These are phyloP conservation scores for Suillus americanus DNA, from an alignment of 768 basidiomycete genomes.

Conservation along the genomic window DNA sequence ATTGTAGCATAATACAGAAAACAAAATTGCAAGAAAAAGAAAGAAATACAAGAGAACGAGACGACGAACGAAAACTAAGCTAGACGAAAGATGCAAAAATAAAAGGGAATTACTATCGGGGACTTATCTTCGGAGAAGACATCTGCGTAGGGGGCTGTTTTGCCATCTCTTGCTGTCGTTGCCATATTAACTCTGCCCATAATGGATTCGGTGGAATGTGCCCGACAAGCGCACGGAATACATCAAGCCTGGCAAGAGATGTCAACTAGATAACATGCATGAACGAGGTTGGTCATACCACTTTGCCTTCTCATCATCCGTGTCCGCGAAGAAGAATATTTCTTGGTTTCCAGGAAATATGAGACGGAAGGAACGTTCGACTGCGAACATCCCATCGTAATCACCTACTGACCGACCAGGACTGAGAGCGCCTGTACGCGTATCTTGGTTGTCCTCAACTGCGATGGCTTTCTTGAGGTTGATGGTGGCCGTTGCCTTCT, in stretches of 20 bases:
- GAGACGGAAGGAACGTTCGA: constrained; percentile 84
- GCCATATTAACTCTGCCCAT: constrained; percentile 92
- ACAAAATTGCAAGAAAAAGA: background rate
- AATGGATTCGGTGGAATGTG: constrained; percentile 90
- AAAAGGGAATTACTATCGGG: constrained; percentile 1
- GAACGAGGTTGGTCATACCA: constrained; percentile 56
- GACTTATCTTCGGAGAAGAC: background rate
- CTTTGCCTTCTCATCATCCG: constrained; percentile 79
- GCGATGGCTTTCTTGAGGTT: constrained; percentile 81
- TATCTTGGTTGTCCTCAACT: constrained; percentile 75
- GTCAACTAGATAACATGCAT: background rate
- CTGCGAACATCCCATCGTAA: constrained; percentile 62
- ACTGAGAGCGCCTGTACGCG: constrained; percentile 44
- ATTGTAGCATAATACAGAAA: constrained; percentile 2
- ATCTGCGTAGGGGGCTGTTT: constrained; percentile 13
- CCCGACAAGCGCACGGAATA: constrained; percentile 80
- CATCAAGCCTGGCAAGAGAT: constrained; percentile 65
- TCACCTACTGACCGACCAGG: constrained; percentile 50
- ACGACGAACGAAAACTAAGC: background rate
- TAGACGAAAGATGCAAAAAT: background rate
- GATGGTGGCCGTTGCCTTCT: constrained; percentile 86
- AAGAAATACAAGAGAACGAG: background rate
- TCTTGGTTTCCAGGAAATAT: constrained; percentile 75
- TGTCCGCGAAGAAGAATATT: constrained; percentile 91
- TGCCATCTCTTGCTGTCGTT: constrained; percentile 58